Conservation (phyloP, 2,329 filamentous ascomycete genomes). For the Niveomyces coronatus region DNA sequence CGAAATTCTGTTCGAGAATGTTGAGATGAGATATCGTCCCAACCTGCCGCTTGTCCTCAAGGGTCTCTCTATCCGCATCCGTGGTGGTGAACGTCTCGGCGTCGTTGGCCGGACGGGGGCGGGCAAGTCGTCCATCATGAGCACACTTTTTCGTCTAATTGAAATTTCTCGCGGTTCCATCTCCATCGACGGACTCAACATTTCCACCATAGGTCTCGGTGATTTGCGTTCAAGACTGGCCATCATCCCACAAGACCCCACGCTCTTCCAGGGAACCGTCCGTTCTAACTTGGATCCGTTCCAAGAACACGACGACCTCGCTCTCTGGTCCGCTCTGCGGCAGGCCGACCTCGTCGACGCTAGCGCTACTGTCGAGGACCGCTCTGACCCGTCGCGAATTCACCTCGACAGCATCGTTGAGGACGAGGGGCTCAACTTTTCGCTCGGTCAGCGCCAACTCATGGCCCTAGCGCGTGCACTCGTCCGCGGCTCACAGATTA, state of each 20-base stretch:
- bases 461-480: slow-evolving; percentile 90
- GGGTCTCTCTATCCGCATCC: slow-evolving; percentile 60
- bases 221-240: slow-evolving; percentile 66
- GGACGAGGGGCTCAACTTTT: slow-evolving; percentile 94
- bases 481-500: slow-evolving; percentile 79
- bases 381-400: slow-evolving; percentile 57
- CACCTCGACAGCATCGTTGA: slow-evolving; percentile 79
- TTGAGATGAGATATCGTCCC: slow-evolving; percentile 68
- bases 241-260: slow-evolving; percentile 80
- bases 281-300: slow-evolving; percentile 75
- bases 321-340: slow-evolving; percentile 67
- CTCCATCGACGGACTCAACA: slow-evolving; percentile 56
- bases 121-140: slow-evolving; percentile 78
- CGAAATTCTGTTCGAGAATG: slow-evolving; percentile 65
- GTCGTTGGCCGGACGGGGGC: slow-evolving; percentile 75
- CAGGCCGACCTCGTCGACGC: slow-evolving; percentile 61
- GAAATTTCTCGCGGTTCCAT: slow-evolving; percentile 54
- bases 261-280: slow-evolving; percentile 71
- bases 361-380: slow-evolving; percentile 59
- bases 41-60: slow-evolving; percentile 64
- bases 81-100: slow-evolving; percentile 68
- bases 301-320: slow-evolving; percentile 64
- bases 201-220: slow-evolving; percentile 62
- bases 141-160: slow-evolving; percentile 66
- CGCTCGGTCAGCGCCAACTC: slow-evolving; percentile 84